Base-by-base conservation (phyloP, 208 protist genomes). In the Tetramitus jugosus region DNA sequence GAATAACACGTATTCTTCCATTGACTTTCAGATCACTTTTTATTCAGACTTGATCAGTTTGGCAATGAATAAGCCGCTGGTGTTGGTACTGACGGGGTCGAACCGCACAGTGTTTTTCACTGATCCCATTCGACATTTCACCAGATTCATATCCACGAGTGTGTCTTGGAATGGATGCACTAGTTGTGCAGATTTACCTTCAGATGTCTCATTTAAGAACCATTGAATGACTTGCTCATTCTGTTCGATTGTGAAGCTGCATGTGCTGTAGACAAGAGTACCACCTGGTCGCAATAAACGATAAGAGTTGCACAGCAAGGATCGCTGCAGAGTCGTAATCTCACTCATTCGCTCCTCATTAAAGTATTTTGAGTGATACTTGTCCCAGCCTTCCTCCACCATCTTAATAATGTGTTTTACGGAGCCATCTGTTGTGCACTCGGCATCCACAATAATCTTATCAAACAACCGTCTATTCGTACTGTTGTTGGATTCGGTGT, bases 371-470 rank as follows among this genome's bases (percentile, higher is more conserved):
- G n/a, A n/a, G 0, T 77, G 76, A 40, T 39, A 43, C 26, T 81
- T 78, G 49, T 82, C 61, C 76, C 81, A 80, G 29, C 83, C 82
- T 6, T 76, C 4, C 35, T 85, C 82, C 29, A 43, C 62, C 45
- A 78, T 61, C 17, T 83, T 42, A 3, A 85, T 20, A 60, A 85
- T 71, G 78, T 86, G 79, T 20, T 80, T 29, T 40, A 86, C 60
- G 4, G 76, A 81, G 31, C 79, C 83, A 78, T 86, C 83, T 17
- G 85, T 69, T 46, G 79, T 84, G 76, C 83, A 86, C 29, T 86
- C 80, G 17, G 83, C 83, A 79, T 86, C 83, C 13, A 86, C 80
- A 42, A 85, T 75, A 20, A 86, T 76, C 52, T 74, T 62, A 60
- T 77, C 68, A 79, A 76, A 84, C 7, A 60, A 7, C n/a, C n/a